Percentiles rank a stretch among this genome's conserved stretches.
phyloP scores from a whole-genome alignment of 2,329 filamentous ascomycete species.

The Fusarium cyanostomum region DNA sequence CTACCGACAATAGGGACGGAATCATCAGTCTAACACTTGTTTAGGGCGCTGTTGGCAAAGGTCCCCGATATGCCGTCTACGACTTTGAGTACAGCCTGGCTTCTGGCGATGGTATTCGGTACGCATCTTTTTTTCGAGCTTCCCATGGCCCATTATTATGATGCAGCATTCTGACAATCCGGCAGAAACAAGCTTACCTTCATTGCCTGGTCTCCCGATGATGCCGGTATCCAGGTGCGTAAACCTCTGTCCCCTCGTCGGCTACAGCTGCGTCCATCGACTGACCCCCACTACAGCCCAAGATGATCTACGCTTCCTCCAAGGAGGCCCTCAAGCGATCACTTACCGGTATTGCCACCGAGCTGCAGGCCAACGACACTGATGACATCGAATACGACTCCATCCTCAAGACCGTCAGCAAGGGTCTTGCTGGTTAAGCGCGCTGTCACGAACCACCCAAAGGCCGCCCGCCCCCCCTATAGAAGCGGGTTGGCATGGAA shows the following conservation, averaged over 20 bases:
- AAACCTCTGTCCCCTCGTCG: constrained; percentile 70
- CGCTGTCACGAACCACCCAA: constrained; percentile 18
- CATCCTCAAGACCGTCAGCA: constrained; percentile 73
- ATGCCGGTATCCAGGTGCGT: constrained; percentile 79
- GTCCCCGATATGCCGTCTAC: constrained; percentile 85
- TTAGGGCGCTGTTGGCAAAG: constrained; percentile 69
- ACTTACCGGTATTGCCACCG: constrained; percentile 77
- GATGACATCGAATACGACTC: constrained; percentile 83
- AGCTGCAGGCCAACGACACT: constrained; percentile 85
- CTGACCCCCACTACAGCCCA: constrained; percentile 63
- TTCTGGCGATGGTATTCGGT: constrained; percentile 77
- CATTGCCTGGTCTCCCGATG: constrained; percentile 83
- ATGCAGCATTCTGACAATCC: constrained; percentile 30
- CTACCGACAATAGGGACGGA: neutral
- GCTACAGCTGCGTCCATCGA: constrained; percentile 40
- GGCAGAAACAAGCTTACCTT: constrained; percentile 80
- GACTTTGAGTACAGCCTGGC: constrained; percentile 82
- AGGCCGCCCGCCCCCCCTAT: constrained; percentile 22
- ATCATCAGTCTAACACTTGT: constrained; percentile 16
- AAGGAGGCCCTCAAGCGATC: constrained; percentile 86
- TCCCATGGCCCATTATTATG: constrained; percentile 3
- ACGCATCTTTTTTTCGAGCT: constrained; percentile 41
- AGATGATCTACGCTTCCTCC: constrained; percentile 91
- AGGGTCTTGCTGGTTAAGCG: constrained; percentile 63
- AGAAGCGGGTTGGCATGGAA: constrained; percentile 35